Evolutionary conservation across 208 protist genomes (phyloP).

Genomic region (Trypanosoma cruzi): DNA sequence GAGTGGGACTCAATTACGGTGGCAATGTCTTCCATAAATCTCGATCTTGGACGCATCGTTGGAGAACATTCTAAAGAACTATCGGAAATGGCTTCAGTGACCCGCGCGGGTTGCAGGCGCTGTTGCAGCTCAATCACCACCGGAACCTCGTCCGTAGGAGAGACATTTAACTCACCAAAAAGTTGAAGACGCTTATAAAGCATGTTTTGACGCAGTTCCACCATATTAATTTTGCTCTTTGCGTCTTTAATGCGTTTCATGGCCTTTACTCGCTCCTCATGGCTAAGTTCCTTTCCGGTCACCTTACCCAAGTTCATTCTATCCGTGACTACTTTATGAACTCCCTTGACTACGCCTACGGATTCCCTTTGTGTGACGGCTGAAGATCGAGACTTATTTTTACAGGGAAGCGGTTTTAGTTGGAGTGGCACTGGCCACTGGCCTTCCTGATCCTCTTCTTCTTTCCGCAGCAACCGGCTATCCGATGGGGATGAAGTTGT

Average conservation of each 20-base stretch:
- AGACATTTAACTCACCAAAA: constrained; percentile 38
- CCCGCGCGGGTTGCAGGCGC: not conserved
- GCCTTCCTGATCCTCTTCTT: not conserved
- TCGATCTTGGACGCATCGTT: constrained; percentile 12
- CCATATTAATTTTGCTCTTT: constrained; percentile 51
- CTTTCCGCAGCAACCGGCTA: not conserved
- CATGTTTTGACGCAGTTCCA: constrained; percentile 55
- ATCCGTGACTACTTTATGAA: not conserved
- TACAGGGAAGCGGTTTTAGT: not conserved
- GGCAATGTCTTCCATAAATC: constrained; percentile 59
- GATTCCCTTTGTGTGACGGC: not conserved
- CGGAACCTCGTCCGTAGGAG: constrained; percentile 32
- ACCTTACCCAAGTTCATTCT: not conserved
- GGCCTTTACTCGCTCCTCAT: constrained; percentile 19
- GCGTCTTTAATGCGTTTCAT: constrained; percentile 28
- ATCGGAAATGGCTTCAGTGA: not conserved
- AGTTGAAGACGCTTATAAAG: constrained; percentile 41
- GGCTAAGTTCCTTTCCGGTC: constrained; percentile 7
- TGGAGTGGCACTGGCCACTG: not conserved
- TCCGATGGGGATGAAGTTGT: not conserved
- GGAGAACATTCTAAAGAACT: not conserved
- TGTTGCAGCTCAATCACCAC: constrained; percentile 53
- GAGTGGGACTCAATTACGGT: constrained; percentile 44
- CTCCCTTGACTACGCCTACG: no score
- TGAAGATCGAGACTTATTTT: not conserved